Evolutionary conservation across 768 basidiomycete genomes (phyloP).

Genomic region (Coprinellus micaceus): DNA sequence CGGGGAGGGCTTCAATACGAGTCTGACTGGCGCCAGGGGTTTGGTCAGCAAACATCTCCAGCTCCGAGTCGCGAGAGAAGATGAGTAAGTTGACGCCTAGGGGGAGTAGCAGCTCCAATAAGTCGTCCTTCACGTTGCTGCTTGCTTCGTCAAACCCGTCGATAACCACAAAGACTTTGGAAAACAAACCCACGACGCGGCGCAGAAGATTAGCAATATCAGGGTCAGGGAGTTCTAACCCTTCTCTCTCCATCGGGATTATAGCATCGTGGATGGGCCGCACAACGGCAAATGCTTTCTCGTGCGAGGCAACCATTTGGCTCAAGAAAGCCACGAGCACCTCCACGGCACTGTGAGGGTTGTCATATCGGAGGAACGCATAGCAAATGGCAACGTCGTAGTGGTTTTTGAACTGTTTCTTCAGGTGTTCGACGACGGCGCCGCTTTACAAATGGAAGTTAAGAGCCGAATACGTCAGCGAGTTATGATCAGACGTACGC

Average conservation of each 20-base stretch:
- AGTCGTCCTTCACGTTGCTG: background rate
- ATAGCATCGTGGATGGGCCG: background rate
- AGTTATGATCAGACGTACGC: background rate
- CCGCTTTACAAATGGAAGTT: background rate
- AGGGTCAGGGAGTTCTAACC: background rate
- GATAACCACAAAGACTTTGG: background rate
- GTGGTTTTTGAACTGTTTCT: background rate
- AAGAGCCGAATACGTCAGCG: background rate
- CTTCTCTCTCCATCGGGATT: background rate
- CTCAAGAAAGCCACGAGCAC: background rate
- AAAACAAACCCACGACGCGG: background rate
- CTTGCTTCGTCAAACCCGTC: conserved; percentile 1
- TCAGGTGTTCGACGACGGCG: background rate
- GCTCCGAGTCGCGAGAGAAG: background rate
- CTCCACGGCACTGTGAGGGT: background rate
- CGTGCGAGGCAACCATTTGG: background rate
- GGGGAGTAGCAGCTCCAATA: background rate
- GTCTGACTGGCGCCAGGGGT: background rate
- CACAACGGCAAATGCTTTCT: background rate
- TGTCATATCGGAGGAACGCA: background rate
- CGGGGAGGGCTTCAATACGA: background rate
- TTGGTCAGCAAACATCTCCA: background rate
- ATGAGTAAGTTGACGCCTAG: background rate
- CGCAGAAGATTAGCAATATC: background rate
- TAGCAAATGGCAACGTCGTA: background rate